These are phyloP conservation scores for Pythium apleroticum DNA, from an alignment of 352 stramenopile species.

Conservation along the genomic window DNA sequence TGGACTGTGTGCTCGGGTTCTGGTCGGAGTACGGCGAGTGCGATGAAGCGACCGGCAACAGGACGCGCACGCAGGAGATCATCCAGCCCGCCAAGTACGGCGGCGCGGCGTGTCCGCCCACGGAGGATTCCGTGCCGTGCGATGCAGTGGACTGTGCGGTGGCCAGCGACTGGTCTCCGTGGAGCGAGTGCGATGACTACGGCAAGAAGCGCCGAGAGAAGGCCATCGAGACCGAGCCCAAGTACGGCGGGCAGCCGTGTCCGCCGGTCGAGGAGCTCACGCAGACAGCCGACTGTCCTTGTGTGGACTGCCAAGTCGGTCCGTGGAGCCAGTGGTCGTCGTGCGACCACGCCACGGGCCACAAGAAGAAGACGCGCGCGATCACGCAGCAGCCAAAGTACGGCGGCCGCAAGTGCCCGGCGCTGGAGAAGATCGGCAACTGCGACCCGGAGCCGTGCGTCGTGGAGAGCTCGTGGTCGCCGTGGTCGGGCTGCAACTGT, in stretches of 20 bases:
- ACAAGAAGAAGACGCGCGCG: conserved; percentile 10
- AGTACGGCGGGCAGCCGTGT: conserved; percentile 22
- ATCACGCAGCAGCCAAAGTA: conserved; percentile 16
- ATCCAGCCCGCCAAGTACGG: conserved; percentile 24
- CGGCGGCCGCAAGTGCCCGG: conserved; percentile 16
- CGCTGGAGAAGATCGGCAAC: not conserved
- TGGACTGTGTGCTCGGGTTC: conserved; percentile 16
- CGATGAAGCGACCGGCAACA: not conserved
- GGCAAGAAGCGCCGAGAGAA: not conserved
- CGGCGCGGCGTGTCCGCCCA: not conserved
- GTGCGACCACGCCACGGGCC: conserved; percentile 13
- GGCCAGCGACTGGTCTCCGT: not conserved
- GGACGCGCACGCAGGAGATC: conserved; percentile 11
- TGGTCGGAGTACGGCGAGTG: not conserved
- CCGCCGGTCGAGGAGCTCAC: conserved; percentile 1
- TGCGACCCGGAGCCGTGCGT: conserved; percentile 25
- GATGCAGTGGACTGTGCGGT: not conserved
- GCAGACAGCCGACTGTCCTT: conserved; percentile 11
- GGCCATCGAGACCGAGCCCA: not conserved
- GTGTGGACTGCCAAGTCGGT: conserved; percentile 12
- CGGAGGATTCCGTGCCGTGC: not conserved
- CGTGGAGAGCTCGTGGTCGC: conserved; percentile 7
- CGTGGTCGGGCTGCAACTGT: conserved; percentile 21
- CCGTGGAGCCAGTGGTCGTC: conserved; percentile 16
- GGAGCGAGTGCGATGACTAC: not conserved